Evolutionary conservation across 176 grass and related monocot genomes (phyloP).

Genomic region (Aegilops speltoides): DNA sequence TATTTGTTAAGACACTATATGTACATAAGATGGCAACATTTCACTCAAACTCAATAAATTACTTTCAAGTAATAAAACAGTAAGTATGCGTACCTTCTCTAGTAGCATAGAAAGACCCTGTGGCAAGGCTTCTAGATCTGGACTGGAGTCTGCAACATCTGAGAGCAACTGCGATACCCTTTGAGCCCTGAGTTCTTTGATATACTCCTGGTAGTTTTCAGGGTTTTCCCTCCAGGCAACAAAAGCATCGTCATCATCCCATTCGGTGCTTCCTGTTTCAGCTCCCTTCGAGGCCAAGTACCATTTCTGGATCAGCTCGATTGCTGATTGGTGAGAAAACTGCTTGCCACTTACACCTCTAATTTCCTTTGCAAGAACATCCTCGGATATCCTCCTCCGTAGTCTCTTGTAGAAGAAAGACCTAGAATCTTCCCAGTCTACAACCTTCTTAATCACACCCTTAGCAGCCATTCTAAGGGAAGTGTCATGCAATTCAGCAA

Average conservation of each 20-base stretch:
- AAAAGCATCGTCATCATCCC: conserved; percentile 94
- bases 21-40: not conserved
- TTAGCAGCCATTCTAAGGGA: conserved; percentile 92
- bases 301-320: conserved; percentile 82
- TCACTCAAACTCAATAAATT: not conserved
- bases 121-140: conserved; percentile 62
- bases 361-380: conserved; percentile 68
- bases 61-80: not conserved
- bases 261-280: conserved; percentile 30
- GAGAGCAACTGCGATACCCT: conserved; percentile 57
- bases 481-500: conserved; percentile 94
- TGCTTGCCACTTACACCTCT: conserved; percentile 59
- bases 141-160: conserved; percentile 44
- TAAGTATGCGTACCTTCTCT: conserved; percentile 62
- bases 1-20: not conserved
- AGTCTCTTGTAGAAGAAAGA: conserved; percentile 93
- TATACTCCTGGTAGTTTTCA: conserved; percentile 65
- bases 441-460: conserved; percentile 83
- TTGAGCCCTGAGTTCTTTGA: conserved; percentile 74
- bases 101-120: conserved; percentile 81
- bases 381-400: conserved; percentile 68
- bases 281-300: conserved; percentile 35
- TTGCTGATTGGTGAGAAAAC: conserved; percentile 51
- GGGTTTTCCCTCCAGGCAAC: conserved; percentile 80
- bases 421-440: conserved; percentile 85